Conservation (phyloP, 2,329 filamentous ascomycete genomes). For the Atkinsonella texensis region DNA sequence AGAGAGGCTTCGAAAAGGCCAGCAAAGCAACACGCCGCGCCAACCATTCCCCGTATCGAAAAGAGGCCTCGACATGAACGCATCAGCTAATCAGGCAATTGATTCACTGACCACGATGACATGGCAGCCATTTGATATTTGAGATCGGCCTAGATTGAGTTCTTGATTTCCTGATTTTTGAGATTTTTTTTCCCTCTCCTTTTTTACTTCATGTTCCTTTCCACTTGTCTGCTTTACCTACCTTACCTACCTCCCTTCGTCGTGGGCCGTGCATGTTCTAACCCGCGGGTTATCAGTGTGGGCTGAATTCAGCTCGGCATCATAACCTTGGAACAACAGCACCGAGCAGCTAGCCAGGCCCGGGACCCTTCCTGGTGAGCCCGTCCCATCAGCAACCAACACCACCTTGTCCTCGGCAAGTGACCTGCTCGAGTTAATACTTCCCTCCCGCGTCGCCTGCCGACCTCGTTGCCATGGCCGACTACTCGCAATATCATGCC, state of each 20-base stretch:
- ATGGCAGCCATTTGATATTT: neutral
- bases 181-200: neutral
- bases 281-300: neutral
- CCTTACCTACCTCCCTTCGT: too few species aligned
- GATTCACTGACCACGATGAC: neutral
- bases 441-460: neutral
- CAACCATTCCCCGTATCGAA: neutral
- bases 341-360: neutral
- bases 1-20: conserved; percentile 9
- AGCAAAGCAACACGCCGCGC: conserved; percentile 8
- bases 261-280: too few species aligned
- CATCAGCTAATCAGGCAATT: neutral
- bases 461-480: conserved; percentile 31
- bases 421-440: conserved; percentile 2
- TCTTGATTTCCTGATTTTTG: neutral
- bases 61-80: neutral
- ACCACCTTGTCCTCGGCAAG: conserved; percentile 1
- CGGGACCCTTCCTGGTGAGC: conserved; percentile 4
- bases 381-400: neutral
- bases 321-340: neutral
- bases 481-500: conserved; percentile 43
- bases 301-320: neutral
- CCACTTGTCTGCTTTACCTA: neutral
- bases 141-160: neutral
- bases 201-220: neutral